Percentiles rank a stretch among this genome's conserved stretches.
These are phyloP conservation scores for Leishmania guyanensis DNA, from an alignment of 208 protist species.

Conservation along the genomic window DNA sequence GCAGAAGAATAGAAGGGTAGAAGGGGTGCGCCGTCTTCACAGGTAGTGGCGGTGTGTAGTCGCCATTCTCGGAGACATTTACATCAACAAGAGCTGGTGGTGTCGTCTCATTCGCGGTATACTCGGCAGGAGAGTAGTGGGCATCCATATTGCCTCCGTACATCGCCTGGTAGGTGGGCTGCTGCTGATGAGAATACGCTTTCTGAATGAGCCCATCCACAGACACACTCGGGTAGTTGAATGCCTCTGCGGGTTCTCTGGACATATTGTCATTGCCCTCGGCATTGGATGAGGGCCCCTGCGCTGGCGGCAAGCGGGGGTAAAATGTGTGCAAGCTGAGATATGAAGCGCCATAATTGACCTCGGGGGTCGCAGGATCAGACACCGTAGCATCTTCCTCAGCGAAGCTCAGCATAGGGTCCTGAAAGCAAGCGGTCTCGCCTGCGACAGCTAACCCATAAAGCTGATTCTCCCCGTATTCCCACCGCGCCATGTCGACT, in stretches of 20 bases:
- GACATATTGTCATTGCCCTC: background rate
- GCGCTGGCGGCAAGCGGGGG: constrained; percentile 6
- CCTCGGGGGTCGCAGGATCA: background rate
- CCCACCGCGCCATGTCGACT: background rate
- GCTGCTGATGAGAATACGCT: background rate
- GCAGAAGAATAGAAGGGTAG: background rate
- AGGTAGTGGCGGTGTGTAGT: background rate
- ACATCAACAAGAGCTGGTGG: constrained; percentile 17
- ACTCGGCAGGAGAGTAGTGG: constrained; percentile 3
- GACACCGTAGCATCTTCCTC: background rate
- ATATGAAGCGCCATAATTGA: background rate
- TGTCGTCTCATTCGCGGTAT: background rate
- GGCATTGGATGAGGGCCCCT: background rate
- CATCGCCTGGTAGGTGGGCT: background rate
- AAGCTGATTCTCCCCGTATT: background rate
- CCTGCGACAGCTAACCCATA: background rate
- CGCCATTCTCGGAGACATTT: constrained; percentile 17
- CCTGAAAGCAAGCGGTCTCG: constrained; percentile 5
- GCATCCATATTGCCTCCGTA: background rate
- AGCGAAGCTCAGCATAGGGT: background rate
- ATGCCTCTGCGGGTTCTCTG: background rate
- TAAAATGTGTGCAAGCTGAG: constrained; percentile 22
- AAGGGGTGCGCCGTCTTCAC: background rate
- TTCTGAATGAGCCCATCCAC: background rate
- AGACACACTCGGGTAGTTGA: background rate